These are phyloP conservation scores for Rhamnella rubrinervis DNA, from an alignment of 331 rosid genomes.

Conservation along the genomic window DNA sequence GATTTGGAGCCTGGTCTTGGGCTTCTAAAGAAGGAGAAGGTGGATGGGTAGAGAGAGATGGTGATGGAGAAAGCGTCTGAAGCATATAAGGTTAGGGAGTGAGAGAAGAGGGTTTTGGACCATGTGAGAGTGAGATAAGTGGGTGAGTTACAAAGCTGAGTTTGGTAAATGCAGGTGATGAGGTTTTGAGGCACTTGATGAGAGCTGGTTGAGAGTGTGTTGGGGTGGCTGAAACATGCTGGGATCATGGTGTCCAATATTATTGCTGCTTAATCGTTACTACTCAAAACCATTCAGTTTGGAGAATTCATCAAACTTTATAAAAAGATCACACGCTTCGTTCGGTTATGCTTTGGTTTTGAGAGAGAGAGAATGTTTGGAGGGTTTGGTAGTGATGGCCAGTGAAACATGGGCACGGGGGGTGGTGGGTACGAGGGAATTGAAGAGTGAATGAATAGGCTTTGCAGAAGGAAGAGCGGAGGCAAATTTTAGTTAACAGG, in stretches of 20 bases:
- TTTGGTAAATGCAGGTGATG: constrained; percentile 67
- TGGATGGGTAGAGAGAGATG: constrained; percentile 54
- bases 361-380: too few relatives aligned
- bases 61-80: constrained; percentile 55
- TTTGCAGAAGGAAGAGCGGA: neutral
- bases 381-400: neutral
- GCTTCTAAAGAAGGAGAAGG: constrained; percentile 53
- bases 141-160: constrained; percentile 56
- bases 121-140: constrained; percentile 68
- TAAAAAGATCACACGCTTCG: neutral
- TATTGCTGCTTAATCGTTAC: constrained; percentile 25
- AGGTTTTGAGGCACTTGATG: constrained; percentile 59
- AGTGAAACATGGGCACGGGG: constrained; percentile 1
- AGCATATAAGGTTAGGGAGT: constrained; percentile 52
- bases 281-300: constrained; percentile 25
- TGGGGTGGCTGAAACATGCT: constrained; percentile 76
- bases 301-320: neutral
- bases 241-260: constrained; percentile 53
- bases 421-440: constrained; percentile 3
- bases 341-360: neutral
- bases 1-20: constrained; percentile 53
- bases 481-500: too few relatives aligned
- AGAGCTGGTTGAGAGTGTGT: constrained; percentile 40
- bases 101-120: constrained; percentile 57
- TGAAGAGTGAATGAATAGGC: neutral